Evolutionary conservation across 768 basidiomycete genomes (phyloP).

Genomic region (Tricholoma furcatifolium): DNA sequence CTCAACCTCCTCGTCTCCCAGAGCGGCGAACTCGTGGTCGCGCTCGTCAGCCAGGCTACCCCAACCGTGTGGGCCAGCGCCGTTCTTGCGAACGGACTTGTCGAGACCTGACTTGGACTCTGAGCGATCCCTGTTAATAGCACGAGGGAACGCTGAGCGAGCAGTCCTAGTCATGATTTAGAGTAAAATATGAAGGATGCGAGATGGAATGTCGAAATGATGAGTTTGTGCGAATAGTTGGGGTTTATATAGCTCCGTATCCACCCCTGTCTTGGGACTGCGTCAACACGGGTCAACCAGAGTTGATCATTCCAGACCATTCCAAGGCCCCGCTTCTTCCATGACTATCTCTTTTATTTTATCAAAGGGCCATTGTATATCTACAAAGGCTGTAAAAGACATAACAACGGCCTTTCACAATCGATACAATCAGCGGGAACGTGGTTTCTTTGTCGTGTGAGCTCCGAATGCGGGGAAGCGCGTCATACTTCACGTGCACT

Average conservation of each 20-base stretch:
- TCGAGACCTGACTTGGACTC: conserved; percentile 76
- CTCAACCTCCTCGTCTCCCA: conserved; percentile 56
- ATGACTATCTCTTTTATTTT: background rate
- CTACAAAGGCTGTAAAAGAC: background rate
- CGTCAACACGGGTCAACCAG: conserved; percentile 19
- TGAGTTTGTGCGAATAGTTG: conserved; percentile 2
- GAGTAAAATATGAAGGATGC: background rate
- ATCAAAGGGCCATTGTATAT: background rate
- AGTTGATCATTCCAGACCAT: conserved; percentile 17
- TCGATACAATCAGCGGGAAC: background rate
- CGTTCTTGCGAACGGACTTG: conserved; percentile 71
- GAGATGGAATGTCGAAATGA: conserved; percentile 3
- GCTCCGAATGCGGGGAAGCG: conserved; percentile 9
- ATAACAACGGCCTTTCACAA: background rate
- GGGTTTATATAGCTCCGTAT: conserved; percentile 20
- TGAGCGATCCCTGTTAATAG: conserved; percentile 74
- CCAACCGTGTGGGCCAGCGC: conserved; percentile 86
- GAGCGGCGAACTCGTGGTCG: conserved; percentile 55
- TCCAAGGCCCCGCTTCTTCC: conserved; percentile 1
- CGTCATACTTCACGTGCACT: conserved; percentile 9
- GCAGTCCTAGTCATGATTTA: conserved; percentile 74
- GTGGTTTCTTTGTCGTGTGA: background rate
- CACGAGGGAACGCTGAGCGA: conserved; percentile 69
- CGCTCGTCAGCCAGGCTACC: conserved; percentile 67
- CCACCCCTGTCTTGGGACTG: conserved; percentile 17